Conservation (phyloP, 2,329 filamentous ascomycete species). For the Cercospora zeina region DNA sequence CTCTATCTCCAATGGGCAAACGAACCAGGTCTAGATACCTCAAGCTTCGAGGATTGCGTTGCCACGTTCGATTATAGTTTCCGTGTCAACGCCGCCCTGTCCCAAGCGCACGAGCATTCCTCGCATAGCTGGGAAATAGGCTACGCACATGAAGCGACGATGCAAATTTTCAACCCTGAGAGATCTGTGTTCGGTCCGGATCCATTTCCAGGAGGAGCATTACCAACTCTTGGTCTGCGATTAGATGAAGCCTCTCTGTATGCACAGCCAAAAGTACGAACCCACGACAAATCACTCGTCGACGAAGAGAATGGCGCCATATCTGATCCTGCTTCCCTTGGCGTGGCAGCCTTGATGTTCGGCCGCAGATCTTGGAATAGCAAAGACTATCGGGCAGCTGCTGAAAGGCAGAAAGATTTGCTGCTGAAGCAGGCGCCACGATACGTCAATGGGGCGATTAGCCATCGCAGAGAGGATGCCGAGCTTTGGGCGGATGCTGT, state of each 20-base stretch:
- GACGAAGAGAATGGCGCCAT: conserved; percentile 43
- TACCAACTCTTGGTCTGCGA: conserved; percentile 32
- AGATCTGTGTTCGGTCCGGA: conserved; percentile 43
- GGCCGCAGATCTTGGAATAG: conserved; percentile 38
- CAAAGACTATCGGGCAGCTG: conserved; percentile 42
- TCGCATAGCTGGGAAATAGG: conserved; percentile 48
- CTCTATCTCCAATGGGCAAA: conserved; percentile 26
- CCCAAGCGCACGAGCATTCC: conserved; percentile 39
- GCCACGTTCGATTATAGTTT: conserved; percentile 36
- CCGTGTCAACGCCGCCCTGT: conserved; percentile 32
- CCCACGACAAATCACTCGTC: conserved; percentile 39
- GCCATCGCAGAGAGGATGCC: conserved; percentile 47
- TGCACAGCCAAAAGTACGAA: conserved; percentile 34
- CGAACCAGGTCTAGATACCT: conserved; percentile 25
- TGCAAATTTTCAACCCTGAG: conserved; percentile 44
- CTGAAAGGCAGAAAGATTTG: conserved; percentile 46
- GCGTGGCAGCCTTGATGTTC: conserved; percentile 49
- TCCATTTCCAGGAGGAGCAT: conserved; percentile 41
- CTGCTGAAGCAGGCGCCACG: conserved; percentile 46
- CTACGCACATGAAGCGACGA: conserved; percentile 45
- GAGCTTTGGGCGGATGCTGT: conserved; percentile 55
- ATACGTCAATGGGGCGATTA: conserved; percentile 52
- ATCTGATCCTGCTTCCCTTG: conserved; percentile 50
- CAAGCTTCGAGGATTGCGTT: conserved; percentile 28
- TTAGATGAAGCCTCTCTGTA: conserved; percentile 41